Evolutionary conservation across 225 moss, liverwort and hornwort species (phyloP).

Genomic region (Neckera pumila): DNA sequence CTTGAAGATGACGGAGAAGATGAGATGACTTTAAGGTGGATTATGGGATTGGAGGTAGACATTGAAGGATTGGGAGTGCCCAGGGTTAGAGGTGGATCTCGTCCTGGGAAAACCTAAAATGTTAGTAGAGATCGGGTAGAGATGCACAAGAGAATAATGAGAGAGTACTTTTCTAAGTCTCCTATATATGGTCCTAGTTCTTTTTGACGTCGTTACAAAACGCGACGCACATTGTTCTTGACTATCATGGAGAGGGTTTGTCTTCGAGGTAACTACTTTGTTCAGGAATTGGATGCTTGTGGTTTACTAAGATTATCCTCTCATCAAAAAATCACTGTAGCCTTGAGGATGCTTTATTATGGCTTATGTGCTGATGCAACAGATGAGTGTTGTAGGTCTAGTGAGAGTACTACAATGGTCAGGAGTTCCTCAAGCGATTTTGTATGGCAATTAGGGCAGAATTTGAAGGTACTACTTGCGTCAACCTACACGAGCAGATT

Average conservation of each 20-base stretch:
- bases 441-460: not conserved
- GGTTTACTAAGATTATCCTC: not conserved
- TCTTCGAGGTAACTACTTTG: not conserved
- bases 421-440: not conserved
- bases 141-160: no score
- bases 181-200: no score
- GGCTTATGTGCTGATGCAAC: not conserved
- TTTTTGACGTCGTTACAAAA: no score
- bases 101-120: no score
- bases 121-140: no score
- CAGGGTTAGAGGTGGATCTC: no score
- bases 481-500: not conserved
- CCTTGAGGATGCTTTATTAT: no score
- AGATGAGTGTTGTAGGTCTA: not conserved
- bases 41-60: no score
- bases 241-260: not conserved
- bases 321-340: not conserved
- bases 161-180: no score
- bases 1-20: no score
- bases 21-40: no score
- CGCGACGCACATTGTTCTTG: not conserved
- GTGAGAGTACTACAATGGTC: not conserved
- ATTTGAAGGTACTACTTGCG: not conserved
- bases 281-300: not conserved
- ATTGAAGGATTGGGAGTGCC: no score